These are phyloP conservation scores for Gracilariopsis chorda DNA, from an alignment of 23 red algal species.

Conservation along the genomic window DNA sequence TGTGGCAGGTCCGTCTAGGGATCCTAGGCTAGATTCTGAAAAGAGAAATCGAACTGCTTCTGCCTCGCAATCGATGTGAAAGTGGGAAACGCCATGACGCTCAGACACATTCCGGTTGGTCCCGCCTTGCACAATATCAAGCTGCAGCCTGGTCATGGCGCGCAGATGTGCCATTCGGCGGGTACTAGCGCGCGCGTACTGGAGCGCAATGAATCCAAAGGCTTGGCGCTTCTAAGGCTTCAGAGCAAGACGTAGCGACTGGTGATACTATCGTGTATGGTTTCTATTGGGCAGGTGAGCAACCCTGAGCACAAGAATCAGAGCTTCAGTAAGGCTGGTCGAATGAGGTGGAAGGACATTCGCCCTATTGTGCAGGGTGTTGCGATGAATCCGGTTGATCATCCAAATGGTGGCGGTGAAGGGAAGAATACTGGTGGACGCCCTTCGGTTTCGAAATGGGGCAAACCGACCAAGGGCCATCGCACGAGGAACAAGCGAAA, in stretches of 20 bases:
- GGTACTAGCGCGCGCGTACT: conserved; percentile 79
- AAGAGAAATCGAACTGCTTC: neutral
- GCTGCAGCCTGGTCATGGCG: conserved; percentile 64
- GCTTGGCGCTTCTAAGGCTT: conserved; percentile 66
- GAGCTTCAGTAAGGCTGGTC: conserved; percentile 83
- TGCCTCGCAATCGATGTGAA: conserved; percentile 65
- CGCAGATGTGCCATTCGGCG: conserved; percentile 73
- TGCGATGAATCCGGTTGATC: conserved; percentile 96
- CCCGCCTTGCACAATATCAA: conserved; percentile 90
- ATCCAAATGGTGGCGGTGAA: conserved; percentile 96
- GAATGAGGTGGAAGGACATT: conserved; percentile 60
- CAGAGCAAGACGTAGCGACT: conserved; percentile 77
- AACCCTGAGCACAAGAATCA: conserved; percentile 94
- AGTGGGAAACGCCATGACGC: conserved; percentile 80
- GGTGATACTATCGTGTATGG: conserved; percentile 82
- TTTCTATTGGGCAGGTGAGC: conserved; percentile 80
- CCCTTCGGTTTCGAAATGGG: conserved; percentile 79
- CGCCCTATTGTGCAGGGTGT: conserved; percentile 82
- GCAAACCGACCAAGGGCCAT: conserved; percentile 86
- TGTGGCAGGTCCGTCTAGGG: neutral
- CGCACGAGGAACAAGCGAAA: conserved; percentile 63
- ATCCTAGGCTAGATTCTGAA: conserved; percentile 6
- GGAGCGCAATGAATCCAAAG: conserved; percentile 40
- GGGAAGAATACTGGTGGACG: conserved; percentile 79
- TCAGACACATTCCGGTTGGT: conserved; percentile 77